phyloP scores from a whole-genome alignment of 768 basidiomycete genomes.

The Lanmaoa rubissima region DNA sequence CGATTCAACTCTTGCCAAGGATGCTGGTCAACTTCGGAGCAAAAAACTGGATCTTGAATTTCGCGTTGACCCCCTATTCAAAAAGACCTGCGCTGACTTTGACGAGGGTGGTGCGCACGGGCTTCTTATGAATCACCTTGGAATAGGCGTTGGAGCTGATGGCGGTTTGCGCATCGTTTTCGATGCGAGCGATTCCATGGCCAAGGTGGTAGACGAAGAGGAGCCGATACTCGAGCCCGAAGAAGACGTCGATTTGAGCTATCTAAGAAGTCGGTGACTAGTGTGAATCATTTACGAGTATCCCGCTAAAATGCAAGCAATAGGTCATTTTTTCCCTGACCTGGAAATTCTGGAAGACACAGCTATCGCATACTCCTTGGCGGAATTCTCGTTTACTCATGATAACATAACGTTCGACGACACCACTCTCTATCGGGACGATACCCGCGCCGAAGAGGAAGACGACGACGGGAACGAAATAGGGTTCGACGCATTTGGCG shows the following conservation, averaged over 20 bases:
- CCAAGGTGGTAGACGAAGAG: constrained; percentile 73
- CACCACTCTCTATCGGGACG: constrained; percentile 56
- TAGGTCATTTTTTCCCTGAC: constrained; percentile 75
- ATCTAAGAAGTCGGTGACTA: constrained; percentile 52
- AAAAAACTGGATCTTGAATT: constrained; percentile 97
- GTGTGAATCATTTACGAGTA: background rate
- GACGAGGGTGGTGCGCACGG: constrained; percentile 98
- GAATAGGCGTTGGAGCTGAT: constrained; percentile 72
- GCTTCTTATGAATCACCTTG: constrained; percentile 93
- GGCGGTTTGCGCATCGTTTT: constrained; percentile 89
- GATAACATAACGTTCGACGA: constrained; percentile 61
- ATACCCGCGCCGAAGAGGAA: constrained; percentile 40
- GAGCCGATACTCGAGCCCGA: constrained; percentile 61
- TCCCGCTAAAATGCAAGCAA: constrained; percentile 5
- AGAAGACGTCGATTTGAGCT: constrained; percentile 63
- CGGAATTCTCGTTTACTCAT: constrained; percentile 79
- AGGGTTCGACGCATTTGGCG: constrained; percentile 23
- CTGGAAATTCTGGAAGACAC: constrained; percentile 59
- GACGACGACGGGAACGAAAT: constrained; percentile 30
- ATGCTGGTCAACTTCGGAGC: constrained; percentile 71
- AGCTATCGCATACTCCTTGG: constrained; percentile 79
- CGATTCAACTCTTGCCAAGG: constrained; percentile 88
- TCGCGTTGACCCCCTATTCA: constrained; percentile 94
- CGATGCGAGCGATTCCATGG: constrained; percentile 90
- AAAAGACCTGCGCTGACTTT: constrained; percentile 97